phyloP scores from a whole-genome alignment of 164 flowering plant genomes.

The Cinnamomum chago region DNA sequence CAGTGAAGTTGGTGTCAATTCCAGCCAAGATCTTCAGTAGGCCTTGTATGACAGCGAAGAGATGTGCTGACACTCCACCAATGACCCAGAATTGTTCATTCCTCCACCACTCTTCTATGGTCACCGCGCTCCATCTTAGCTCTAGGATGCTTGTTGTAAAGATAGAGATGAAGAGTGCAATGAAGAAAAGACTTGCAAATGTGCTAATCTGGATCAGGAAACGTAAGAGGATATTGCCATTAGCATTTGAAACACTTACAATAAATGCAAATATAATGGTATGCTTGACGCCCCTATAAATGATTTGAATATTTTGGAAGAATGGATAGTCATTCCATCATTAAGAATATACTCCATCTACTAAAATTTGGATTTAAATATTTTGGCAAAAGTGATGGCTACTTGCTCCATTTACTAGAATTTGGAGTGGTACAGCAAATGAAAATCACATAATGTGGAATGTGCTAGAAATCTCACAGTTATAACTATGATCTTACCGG shows the following conservation, averaged over 20 bases:
- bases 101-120: constrained; percentile 94
- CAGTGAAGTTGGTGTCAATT: constrained; percentile 80
- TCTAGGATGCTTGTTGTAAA: constrained; percentile 80
- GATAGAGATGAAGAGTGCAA: constrained; percentile 71
- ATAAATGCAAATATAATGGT: too few species aligned
- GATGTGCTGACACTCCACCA: constrained; percentile 81
- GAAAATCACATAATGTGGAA: not conserved
- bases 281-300: too few species aligned
- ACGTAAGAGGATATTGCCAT: not conserved
- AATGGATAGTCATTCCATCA: too few species aligned
- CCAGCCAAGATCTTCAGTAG: constrained; percentile 73
- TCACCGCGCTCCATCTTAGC: constrained; percentile 86
- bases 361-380: too few species aligned
- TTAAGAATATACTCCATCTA: too few species aligned
- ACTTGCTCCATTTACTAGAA: too few species aligned
- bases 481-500: constrained; percentile 38
- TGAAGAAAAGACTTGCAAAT: constrained; percentile 79
- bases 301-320: too few species aligned
- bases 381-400: too few species aligned
- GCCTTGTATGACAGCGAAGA: constrained; percentile 77
- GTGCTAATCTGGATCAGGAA: constrained; percentile 67
- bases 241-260: not conserved
- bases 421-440: too few species aligned
- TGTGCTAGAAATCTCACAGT: not conserved
- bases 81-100: constrained; percentile 95